phyloP scores from a whole-genome alignment of 495 filamentous ascomycete species.

The Neurospora discreta region DNA sequence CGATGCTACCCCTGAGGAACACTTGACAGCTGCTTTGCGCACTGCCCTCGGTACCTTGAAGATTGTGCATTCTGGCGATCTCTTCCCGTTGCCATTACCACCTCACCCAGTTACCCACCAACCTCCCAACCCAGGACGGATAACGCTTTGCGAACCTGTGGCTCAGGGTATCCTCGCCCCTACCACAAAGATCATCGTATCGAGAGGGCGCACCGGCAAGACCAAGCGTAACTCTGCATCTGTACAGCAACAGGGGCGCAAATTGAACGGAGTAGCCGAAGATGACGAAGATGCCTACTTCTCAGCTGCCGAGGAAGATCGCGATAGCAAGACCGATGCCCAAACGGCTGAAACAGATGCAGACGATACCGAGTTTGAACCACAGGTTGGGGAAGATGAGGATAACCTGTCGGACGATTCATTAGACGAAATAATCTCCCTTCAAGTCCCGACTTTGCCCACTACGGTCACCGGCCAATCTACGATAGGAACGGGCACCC shows the following conservation, averaged over 20 bases:
- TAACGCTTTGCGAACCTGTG: slow-evolving; percentile 65
- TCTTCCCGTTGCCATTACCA: slow-evolving; percentile 70
- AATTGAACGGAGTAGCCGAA: slow-evolving; percentile 51
- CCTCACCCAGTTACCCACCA: slow-evolving; percentile 86
- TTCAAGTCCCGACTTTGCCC: slow-evolving; percentile 66
- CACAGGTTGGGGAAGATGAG: slow-evolving; percentile 46
- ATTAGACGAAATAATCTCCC: slow-evolving; percentile 71
- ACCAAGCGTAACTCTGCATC: slow-evolving; percentile 24
- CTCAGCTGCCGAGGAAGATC: slow-evolving; percentile 67
- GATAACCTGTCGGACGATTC: slow-evolving; percentile 67
- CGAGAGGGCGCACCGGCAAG: slow-evolving; percentile 40
- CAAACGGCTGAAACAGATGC: slow-evolving; percentile 31
- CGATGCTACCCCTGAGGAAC: slow-evolving; percentile 44
- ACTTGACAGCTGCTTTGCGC: slow-evolving; percentile 65
- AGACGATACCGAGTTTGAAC: slow-evolving; percentile 40
- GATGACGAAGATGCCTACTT: slow-evolving; percentile 73
- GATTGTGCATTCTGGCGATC: slow-evolving; percentile 73
- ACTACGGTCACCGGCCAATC: slow-evolving; percentile 57
- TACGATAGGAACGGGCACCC: slow-evolving; percentile 59
- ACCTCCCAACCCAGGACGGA: slow-evolving; percentile 68
- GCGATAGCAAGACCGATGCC: slow-evolving; percentile 32
- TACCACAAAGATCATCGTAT: slow-evolving; percentile 56
- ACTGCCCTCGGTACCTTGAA: slow-evolving; percentile 57
- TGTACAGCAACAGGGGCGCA: slow-evolving; percentile 24
- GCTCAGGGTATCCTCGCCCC: slow-evolving; percentile 72